A percentile compares a stretch with the other conserved stretches of the same genome.
Conservation (phyloP, 495 filamentous ascomycete genomes). For the Pseudomonodictys pantanalensis region DNA sequence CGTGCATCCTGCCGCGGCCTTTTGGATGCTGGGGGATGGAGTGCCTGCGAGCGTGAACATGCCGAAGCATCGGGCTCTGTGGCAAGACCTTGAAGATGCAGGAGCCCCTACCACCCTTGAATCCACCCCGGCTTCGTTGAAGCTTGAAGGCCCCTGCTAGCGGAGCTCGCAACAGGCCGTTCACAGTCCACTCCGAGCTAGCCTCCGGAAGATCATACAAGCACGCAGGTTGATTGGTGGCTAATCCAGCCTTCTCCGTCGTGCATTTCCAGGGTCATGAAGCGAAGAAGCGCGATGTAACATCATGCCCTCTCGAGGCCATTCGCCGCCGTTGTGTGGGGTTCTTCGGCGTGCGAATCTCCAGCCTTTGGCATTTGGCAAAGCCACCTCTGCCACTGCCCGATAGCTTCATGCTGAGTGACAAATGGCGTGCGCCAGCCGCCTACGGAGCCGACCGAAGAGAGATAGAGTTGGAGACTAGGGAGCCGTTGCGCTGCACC, state of each 20-base stretch:
- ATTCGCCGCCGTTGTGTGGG: conserved; percentile 13
- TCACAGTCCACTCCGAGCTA: too few relatives aligned
- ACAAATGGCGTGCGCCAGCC: conserved; percentile 11
- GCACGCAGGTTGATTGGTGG: too few relatives aligned
- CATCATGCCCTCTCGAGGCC: conserved; percentile 25
- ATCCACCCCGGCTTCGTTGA: too few relatives aligned
- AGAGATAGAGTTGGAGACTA: conserved; percentile 9
- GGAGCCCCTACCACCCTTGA: conserved; percentile 24
- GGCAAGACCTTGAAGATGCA: conserved; percentile 25
- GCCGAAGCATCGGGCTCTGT: conserved; percentile 18
- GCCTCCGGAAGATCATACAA: too few relatives aligned
- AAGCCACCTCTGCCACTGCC: conserved; percentile 11
- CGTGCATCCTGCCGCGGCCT: conserved; percentile 19
- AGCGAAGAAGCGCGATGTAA: conserved; percentile 18
- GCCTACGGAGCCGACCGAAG: conserved; percentile 27
- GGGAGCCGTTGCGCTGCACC: conserved; percentile 21
- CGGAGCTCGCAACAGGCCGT: too few relatives aligned
- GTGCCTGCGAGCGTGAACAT: conserved; percentile 19
- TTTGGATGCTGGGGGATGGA: conserved; percentile 23
- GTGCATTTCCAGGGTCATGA: conserved; percentile 21
- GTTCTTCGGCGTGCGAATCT: neutral
- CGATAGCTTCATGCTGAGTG: neutral
- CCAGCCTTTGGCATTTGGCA: neutral
- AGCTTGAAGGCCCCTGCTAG: too few relatives aligned
- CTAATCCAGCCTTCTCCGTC: too few relatives aligned